These are phyloP conservation scores for Tillandsia fasciculata DNA, from an alignment of 176 grass and related monocot species.

Conservation along the genomic window DNA sequence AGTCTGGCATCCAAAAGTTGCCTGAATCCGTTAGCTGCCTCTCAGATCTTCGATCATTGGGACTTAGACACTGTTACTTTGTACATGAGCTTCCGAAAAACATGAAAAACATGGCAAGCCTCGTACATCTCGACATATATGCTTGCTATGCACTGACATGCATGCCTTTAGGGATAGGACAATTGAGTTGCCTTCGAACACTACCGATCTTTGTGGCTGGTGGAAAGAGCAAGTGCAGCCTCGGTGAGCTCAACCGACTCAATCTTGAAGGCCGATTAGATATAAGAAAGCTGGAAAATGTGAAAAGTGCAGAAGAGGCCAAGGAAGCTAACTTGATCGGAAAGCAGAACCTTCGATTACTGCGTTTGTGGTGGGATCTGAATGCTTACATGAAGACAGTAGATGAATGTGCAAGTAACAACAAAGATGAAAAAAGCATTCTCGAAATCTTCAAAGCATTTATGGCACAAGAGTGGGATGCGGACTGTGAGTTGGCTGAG, in stretches of 20 bases:
- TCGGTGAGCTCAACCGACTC: not conserved
- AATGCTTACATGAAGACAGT: not conserved
- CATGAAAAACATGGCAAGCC: not conserved
- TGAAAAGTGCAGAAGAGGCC: not conserved
- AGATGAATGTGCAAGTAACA: not conserved
- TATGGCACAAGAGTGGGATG: not conserved
- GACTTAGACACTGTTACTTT: not conserved
- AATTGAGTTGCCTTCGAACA: not conserved
- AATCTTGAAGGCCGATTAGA: not conserved
- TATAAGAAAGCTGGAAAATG: conserved; percentile 1
- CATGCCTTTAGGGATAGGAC: not conserved
- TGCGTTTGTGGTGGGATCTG: not conserved
- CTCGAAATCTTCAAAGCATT: not conserved
- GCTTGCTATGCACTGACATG: not conserved
- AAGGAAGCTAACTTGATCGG: not conserved
- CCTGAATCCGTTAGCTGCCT: conserved; percentile 1
- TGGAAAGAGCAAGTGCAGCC: not conserved
- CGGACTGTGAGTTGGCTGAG: not conserved
- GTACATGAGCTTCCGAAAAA: not conserved
- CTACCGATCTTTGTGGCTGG: not conserved
- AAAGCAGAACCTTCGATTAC: not conserved
- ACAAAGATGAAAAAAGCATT: too few relatives aligned
- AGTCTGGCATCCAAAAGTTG: not conserved
- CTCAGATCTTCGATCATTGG: not conserved
- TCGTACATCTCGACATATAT: not conserved